phyloP scores from a whole-genome alignment of 2,329 filamentous ascomycete species.

The Penicillium corylophilum region DNA sequence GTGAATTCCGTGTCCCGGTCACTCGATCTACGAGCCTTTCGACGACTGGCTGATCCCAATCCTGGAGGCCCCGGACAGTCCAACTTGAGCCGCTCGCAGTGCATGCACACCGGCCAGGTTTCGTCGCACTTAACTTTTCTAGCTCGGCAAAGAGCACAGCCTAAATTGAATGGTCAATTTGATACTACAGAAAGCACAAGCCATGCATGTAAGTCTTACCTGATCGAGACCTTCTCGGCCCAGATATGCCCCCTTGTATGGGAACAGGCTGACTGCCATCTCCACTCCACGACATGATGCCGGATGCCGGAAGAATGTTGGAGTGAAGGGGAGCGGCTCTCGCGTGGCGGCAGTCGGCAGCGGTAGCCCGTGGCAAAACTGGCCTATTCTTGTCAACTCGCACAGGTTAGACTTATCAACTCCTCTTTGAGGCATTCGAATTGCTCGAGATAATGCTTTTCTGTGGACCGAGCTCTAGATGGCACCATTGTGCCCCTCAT shows the following conservation, averaged over 20 bases:
- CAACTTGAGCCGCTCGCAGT: conserved; percentile 15
- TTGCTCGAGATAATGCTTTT: background rate
- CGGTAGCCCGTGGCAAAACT: conserved; percentile 13
- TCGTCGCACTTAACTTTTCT: conserved; percentile 20
- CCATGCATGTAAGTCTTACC: conserved; percentile 7
- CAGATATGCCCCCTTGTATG: conserved; percentile 2
- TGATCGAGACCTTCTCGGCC: conserved; percentile 14
- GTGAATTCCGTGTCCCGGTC: conserved; percentile 9
- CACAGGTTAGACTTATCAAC: background rate
- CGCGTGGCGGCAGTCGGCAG: conserved; percentile 15
- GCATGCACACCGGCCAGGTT: conserved; percentile 14
- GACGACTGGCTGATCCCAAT: background rate
- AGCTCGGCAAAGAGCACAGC: conserved; percentile 17
- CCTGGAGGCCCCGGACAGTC: conserved; percentile 15
- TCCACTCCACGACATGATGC: conserved; percentile 13
- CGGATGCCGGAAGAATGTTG: background rate
- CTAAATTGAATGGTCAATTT: conserved; percentile 4
- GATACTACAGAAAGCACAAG: background rate
- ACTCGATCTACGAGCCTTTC: background rate
- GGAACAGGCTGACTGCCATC: background rate
- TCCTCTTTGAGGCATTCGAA: background rate
- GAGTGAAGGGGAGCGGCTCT: conserved; percentile 10
- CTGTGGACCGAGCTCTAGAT: background rate
- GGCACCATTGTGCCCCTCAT: conserved; percentile 3
- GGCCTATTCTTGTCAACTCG: background rate